These are phyloP conservation scores for Fusarium dimerum DNA, from an alignment of 2,329 filamentous ascomycete genomes.

Conservation along the genomic window DNA sequence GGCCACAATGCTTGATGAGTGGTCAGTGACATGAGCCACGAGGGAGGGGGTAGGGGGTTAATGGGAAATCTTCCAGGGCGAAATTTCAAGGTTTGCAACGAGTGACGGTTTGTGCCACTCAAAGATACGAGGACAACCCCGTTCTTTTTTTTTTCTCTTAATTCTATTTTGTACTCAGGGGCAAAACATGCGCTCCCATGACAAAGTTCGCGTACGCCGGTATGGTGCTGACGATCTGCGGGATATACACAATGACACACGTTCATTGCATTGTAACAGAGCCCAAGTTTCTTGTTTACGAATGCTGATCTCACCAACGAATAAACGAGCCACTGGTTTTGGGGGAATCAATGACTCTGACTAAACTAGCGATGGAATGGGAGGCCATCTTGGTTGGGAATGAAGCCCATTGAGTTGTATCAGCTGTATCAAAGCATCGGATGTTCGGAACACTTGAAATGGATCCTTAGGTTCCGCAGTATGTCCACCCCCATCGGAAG, in stretches of 20 bases:
- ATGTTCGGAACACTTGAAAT: neutral
- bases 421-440: neutral
- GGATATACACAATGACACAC: neutral
- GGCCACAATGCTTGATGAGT: conserved; percentile 19
- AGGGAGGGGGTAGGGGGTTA: conserved; percentile 8
- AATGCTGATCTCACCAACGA: too few relatives aligned
- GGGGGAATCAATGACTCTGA: neutral
- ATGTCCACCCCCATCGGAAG: neutral
- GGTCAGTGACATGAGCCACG: conserved; percentile 7
- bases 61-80: conserved; percentile 6
- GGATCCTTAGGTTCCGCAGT: neutral
- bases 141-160: too few relatives aligned
- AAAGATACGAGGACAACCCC: neutral
- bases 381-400: neutral
- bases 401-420: neutral
- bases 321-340: too few relatives aligned
- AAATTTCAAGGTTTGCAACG: conserved; percentile 16
- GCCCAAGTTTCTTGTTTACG: too few relatives aligned
- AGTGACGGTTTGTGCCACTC: conserved; percentile 6
- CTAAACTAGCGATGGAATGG: neutral
- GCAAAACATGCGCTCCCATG: neutral
- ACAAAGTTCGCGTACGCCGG: neutral
- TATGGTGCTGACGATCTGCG: neutral
- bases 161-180: neutral
- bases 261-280: too few relatives aligned